Conservation (phyloP, 257 asterid genomes). For the Nicotiana noctiflora region DNA sequence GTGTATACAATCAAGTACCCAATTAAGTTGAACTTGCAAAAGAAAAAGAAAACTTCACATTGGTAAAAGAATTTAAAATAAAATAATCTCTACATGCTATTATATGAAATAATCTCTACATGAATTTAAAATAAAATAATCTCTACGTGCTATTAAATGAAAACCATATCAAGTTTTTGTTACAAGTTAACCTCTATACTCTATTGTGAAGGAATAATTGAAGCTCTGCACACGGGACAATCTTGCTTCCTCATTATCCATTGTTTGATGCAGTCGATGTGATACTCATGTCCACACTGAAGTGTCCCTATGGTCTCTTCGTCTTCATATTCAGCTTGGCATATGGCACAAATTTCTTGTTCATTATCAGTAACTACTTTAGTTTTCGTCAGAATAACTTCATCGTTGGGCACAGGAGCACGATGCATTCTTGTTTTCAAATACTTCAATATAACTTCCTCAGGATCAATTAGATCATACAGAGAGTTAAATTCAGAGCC, state of each 20-base stretch:
- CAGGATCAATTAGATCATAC: not conserved
- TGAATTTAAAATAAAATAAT: no score
- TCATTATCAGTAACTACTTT: not conserved
- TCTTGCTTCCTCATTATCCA: not conserved
- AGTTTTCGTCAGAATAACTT: not conserved
- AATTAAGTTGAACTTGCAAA: no score
- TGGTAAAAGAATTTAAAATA: no score
- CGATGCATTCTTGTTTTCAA: not conserved
- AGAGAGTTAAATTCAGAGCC: not conserved
- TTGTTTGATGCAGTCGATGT: slow-evolving; percentile 7
- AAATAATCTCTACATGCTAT: no score
- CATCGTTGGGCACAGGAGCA: not conserved
- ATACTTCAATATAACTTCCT: not conserved
- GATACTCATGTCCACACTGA: slow-evolving; percentile 5
- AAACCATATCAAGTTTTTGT: no score
- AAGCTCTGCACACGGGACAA: slow-evolving; percentile 11
- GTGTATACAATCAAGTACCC: no score
- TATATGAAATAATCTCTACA: no score
- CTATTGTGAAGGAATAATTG: not conserved
- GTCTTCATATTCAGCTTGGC: not conserved
- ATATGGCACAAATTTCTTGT: slow-evolving; percentile 11
- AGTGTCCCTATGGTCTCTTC: slow-evolving; percentile 4
- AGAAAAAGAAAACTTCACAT: no score
- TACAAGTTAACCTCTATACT: no score
- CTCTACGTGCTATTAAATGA: no score